Evolutionary conservation across 106 monocot genomes (phyloP).

Genomic region (Dendrobium huoshanense): DNA sequence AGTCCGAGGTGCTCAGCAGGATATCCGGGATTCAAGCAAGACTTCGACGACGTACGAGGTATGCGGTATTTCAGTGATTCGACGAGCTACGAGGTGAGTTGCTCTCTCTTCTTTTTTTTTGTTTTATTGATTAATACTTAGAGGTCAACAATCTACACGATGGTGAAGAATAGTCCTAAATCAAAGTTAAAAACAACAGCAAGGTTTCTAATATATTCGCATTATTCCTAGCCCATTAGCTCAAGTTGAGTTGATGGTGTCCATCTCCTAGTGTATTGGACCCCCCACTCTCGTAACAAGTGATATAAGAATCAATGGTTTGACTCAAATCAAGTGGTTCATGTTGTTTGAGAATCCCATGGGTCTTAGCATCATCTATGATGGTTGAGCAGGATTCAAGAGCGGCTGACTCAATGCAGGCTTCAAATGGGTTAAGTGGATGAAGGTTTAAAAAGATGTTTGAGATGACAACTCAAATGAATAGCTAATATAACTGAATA

Average conservation of each 20-base stretch:
- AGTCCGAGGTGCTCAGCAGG: too few relatives aligned
- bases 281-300: not conserved
- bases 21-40: too few relatives aligned
- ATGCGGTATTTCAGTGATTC: too few relatives aligned
- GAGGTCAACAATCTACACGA: not conserved
- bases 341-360: not conserved
- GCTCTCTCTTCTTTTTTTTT: too few relatives aligned
- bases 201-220: not conserved
- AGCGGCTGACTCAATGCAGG: not conserved
- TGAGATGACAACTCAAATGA: too few relatives aligned
- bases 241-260: not conserved
- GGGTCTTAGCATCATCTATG: not conserved
- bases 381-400: not conserved
- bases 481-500: too few relatives aligned
- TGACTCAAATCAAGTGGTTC: not conserved
- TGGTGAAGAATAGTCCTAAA: not conserved
- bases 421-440: too few relatives aligned
- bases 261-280: not conserved
- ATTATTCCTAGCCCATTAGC: not conserved
- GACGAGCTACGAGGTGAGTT: too few relatives aligned
- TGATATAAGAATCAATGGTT: not conserved
- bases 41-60: too few relatives aligned
- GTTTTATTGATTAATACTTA: too few relatives aligned
- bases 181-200: not conserved
- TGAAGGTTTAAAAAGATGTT: too few relatives aligned